Evolutionary conservation across 2,329 filamentous ascomycete genomes (phyloP).

Genomic region (Exophiala oligosperma): DNA sequence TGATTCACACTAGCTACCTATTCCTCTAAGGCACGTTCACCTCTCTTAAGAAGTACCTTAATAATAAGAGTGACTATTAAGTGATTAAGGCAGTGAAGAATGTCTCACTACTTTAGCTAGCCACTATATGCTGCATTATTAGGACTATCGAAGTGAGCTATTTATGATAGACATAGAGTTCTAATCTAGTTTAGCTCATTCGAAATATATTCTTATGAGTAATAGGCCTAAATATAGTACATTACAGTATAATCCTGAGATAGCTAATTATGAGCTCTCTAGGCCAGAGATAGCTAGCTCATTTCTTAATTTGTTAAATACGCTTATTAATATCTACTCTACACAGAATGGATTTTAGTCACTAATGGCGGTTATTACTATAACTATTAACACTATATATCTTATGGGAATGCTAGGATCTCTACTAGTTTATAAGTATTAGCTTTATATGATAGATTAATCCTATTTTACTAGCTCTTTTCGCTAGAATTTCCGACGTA

Average conservation of each 20-base stretch:
- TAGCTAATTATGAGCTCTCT: not conserved
- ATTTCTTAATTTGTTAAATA: slow-evolving; percentile 50
- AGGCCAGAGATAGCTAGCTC: slow-evolving; percentile 45
- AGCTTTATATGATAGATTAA: not conserved
- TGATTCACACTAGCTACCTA: slow-evolving; percentile 53
- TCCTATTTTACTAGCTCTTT: not conserved
- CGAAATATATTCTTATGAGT: slow-evolving; percentile 46
- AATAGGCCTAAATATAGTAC: not conserved
- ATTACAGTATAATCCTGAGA: not conserved
- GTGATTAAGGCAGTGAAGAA: slow-evolving; percentile 34
- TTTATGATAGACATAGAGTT: slow-evolving; percentile 44
- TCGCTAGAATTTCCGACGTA: not conserved
- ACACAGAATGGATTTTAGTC: slow-evolving; percentile 48
- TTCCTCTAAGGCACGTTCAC: slow-evolving; percentile 54
- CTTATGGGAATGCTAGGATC: not conserved
- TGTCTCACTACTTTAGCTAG: slow-evolving; percentile 44
- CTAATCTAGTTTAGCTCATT: slow-evolving; percentile 55
- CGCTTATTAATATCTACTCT: slow-evolving; percentile 50
- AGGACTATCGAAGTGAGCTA: slow-evolving; percentile 41
- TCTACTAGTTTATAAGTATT: not conserved
- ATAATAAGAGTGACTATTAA: slow-evolving; percentile 27
- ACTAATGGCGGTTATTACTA: not conserved
- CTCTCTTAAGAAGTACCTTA: slow-evolving; percentile 36
- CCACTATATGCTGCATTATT: slow-evolving; percentile 42
- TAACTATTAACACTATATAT: not conserved